Percentiles rank a stretch among this genome's conserved stretches.
phyloP scores from a whole-genome alignment of 164 flowering plant species.

The Magnolia changhungtana region DNA sequence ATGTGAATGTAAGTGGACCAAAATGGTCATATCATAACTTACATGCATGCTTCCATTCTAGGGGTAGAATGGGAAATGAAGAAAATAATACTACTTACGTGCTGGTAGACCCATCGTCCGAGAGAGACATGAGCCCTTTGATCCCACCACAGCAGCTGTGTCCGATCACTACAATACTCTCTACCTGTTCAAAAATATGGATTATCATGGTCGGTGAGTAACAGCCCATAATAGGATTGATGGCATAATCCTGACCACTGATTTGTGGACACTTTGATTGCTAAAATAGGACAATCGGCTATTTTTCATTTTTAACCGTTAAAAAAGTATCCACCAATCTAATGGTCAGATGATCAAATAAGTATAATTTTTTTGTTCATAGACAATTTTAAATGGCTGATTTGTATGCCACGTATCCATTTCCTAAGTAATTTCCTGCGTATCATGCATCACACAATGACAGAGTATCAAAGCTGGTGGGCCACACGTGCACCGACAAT shows the following conservation, averaged over 20 bases:
- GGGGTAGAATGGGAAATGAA: neutral
- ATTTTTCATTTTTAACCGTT: too few relatives aligned
- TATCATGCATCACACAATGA: neutral
- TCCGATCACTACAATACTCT: slow-evolving; percentile 81
- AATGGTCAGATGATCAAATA: too few relatives aligned
- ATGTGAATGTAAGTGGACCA: too few relatives aligned
- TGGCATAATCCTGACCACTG: too few relatives aligned
- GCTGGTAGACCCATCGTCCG: slow-evolving; percentile 67
- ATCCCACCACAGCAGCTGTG: slow-evolving; percentile 97
- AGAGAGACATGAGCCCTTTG: slow-evolving; percentile 83
- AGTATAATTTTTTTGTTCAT: too few relatives aligned
- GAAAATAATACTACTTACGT: slow-evolving; percentile 37
- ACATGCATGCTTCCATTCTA: neutral
- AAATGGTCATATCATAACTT: neutral
- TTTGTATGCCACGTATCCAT: too few relatives aligned
- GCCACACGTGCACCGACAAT: neutral
- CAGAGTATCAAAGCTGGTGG: neutral
- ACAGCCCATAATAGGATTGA: too few relatives aligned
- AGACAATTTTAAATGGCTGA: too few relatives aligned
- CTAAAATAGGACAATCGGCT: too few relatives aligned
- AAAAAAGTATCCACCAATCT: too few relatives aligned
- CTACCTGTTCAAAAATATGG: slow-evolving; percentile 46
- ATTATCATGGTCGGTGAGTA: too few relatives aligned
- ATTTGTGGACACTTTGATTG: too few relatives aligned
- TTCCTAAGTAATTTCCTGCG: neutral